Percentiles rank a stretch among this genome's conserved stretches.
These are phyloP conservation scores for Acanthamoeba lenticulata DNA, from an alignment of 208 protist species.

Conservation along the genomic window DNA sequence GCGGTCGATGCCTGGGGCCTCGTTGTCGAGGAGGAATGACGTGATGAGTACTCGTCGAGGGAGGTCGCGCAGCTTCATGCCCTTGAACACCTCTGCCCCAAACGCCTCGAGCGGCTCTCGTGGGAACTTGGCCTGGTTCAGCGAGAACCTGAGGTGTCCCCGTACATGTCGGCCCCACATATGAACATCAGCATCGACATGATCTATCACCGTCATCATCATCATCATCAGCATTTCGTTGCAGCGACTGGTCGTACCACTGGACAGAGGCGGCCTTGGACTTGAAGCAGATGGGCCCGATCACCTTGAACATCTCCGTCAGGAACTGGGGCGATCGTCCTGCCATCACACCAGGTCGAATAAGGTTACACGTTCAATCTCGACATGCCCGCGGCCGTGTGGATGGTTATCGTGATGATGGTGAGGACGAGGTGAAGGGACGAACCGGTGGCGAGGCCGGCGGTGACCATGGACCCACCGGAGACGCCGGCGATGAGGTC, in stretches of 20 bases:
- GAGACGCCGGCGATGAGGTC: conserved; percentile 50
- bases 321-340: conserved; percentile 42
- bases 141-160: not conserved
- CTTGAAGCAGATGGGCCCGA: conserved; percentile 53
- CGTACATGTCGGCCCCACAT: no score
- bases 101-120: conserved; percentile 15
- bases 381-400: no score
- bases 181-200: no score
- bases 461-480: conserved; percentile 39
- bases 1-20: not conserved
- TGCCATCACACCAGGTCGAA: not conserved
- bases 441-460: not conserved
- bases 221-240: no score
- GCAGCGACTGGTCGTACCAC: not conserved
- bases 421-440: not conserved
- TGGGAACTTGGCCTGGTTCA: conserved; percentile 57
- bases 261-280: conserved; percentile 18
- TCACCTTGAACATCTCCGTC: conserved; percentile 55
- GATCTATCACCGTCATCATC: no score
- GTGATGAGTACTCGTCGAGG: conserved; percentile 7
- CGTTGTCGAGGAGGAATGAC: conserved; percentile 38
- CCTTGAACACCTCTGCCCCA: conserved; percentile 25
- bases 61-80: not conserved
- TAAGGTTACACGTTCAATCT: no score
- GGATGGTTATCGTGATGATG: not conserved